These are phyloP conservation scores for Trichoderma sp. DNA, from an alignment of 2,329 filamentous ascomycete species.

Conservation along the genomic window DNA sequence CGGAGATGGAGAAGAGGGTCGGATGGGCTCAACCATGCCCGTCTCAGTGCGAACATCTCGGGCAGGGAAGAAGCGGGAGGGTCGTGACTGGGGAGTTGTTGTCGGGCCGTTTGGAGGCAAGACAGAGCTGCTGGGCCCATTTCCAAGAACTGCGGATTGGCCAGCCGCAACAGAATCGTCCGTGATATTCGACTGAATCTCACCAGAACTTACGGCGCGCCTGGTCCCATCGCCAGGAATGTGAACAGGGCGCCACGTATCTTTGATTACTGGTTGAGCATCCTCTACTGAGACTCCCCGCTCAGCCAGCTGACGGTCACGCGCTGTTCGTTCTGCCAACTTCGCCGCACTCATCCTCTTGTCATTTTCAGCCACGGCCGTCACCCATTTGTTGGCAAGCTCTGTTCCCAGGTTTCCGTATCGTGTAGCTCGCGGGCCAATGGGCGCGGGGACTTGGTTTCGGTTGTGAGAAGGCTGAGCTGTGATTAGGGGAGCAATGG, in stretches of 20 bases:
- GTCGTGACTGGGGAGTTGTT: constrained; percentile 45
- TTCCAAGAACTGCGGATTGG: constrained; percentile 31
- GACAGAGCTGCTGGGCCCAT: constrained; percentile 25
- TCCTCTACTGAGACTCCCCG: constrained; percentile 45
- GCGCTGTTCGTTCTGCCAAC: constrained; percentile 39
- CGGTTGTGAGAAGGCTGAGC: constrained; percentile 28
- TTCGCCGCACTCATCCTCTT: constrained; percentile 41
- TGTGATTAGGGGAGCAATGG: constrained; percentile 40
- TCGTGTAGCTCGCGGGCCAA: constrained; percentile 33
- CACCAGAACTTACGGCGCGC: constrained; percentile 26
- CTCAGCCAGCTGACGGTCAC: constrained; percentile 43
- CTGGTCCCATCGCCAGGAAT: constrained; percentile 37
- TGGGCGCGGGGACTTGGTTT: constrained; percentile 31
- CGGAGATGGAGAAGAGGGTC: constrained; percentile 60
- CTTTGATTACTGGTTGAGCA: constrained; percentile 47
- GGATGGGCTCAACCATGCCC: constrained; percentile 36
- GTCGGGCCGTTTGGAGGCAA: constrained; percentile 30
- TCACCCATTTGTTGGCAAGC: constrained; percentile 42
- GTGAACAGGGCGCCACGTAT: constrained; percentile 51
- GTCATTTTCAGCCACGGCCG: constrained; percentile 45
- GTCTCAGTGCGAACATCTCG: constrained; percentile 47
- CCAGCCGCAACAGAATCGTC: constrained; percentile 26
- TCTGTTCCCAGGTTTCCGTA: constrained; percentile 30
- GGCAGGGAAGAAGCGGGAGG: constrained; percentile 61
- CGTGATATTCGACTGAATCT: constrained; percentile 28